Evolutionary conservation across 1,284 basidiomycete species (phyloP), one percentile per base, ranked within the genome.

Genomic region (Heterobasidion irregulare): DNA sequence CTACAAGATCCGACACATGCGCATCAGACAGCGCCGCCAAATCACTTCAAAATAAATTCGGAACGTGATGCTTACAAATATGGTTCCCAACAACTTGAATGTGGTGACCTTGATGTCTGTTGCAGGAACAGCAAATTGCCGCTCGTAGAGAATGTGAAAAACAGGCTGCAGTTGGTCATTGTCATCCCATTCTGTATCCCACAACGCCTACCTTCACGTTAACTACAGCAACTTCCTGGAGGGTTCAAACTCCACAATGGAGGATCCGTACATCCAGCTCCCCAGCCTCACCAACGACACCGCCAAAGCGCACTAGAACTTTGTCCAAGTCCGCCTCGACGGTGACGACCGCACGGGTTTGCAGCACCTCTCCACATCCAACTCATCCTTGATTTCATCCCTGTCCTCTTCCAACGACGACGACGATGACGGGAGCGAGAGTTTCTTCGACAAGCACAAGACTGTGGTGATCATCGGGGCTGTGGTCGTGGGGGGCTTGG

Each of bases 261-360:
- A n/a, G n/a, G 38, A n/a, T 2, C n/a, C 38, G 12, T 41, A 26
- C 5, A 26, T 3, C 35, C 63, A 65, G 53, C 51, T 66, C 4
- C 58, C 65, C 12, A 59, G 64, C 6, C 62, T 58, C 16, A 62
- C 62, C 18, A 57, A 63, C 54, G 57, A 54, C 43, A 52, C 58
- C 2, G 47, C 53, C 41, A 8, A 41, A n/a, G 61, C 62, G 0
- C 63, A 63, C 44, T 41, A 47, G 18, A 63, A 65, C 54, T 65
- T 66, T 59, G 76, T 84, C 16, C 63, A 72, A 15, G 63, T 69
- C 8, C 78, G 82, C 10, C 65, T 83, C 26, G 70, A 69, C 53
- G 80, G 80, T 36, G 62, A 72, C 34, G 82, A 83, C 60, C 74
- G 72, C 1, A 75, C 75, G 8, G 63, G 63, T 8, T 60, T 64